phyloP scores from a whole-genome alignment of 2,329 filamentous ascomycete genomes.

The Phoma sp. region DNA sequence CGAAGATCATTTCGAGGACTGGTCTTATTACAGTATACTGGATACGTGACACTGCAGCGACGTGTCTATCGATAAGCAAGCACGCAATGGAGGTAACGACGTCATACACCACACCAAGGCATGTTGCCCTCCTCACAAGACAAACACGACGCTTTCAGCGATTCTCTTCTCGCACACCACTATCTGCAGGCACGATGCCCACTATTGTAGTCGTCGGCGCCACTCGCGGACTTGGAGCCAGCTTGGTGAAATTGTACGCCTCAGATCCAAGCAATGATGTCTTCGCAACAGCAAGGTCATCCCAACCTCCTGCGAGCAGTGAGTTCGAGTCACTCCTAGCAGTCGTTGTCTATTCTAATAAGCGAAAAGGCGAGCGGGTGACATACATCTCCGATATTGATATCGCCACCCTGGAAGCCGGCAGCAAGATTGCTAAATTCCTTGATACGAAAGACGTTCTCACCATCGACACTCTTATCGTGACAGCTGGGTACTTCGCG shows the following conservation, averaged over 20 bases:
- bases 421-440: slow-evolving; percentile 52
- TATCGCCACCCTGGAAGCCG: slow-evolving; percentile 46
- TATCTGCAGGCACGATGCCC: slow-evolving; percentile 23
- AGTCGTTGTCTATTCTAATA: not conserved
- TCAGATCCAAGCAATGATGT: slow-evolving; percentile 54
- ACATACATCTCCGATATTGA: slow-evolving; percentile 67
- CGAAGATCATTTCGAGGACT: not conserved
- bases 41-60: not conserved
- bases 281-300: slow-evolving; percentile 64
- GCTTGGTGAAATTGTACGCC: slow-evolving; percentile 65
- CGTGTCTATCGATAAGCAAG: slow-evolving; percentile 5
- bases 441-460: slow-evolving; percentile 54
- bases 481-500: slow-evolving; percentile 72
- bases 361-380: slow-evolving; percentile 43
- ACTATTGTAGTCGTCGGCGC: slow-evolving; percentile 69
- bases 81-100: slow-evolving; percentile 13
- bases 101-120: not conserved
- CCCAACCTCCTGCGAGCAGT: slow-evolving; percentile 49
- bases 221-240: slow-evolving; percentile 70
- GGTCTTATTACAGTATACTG: too few relatives aligned
- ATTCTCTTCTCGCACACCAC: too few relatives aligned
- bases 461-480: slow-evolving; percentile 58
- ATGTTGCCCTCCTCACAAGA: too few relatives aligned
- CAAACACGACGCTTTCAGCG: too few relatives aligned
- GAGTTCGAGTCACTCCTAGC: not conserved